Evolutionary conservation across 192 early-diverging fungal genomes (phyloP).

Genomic region (Podila clonocystis): DNA sequence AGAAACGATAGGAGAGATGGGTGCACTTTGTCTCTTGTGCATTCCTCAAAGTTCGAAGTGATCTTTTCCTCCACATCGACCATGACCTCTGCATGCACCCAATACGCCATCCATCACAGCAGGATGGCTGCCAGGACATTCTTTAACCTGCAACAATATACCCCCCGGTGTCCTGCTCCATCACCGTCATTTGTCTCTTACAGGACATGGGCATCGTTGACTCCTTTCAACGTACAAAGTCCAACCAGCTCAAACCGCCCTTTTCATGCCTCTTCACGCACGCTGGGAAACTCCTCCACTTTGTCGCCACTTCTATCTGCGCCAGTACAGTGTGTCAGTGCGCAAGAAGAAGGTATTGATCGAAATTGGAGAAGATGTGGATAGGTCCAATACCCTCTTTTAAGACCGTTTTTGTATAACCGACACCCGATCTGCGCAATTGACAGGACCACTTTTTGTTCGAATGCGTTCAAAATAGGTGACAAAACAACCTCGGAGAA

Average conservation of each 20-base stretch:
- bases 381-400: neutral
- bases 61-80: too few relatives aligned
- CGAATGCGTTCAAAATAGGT: neutral
- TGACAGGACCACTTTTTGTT: neutral
- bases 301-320: too few relatives aligned
- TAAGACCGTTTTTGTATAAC: neutral
- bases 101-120: neutral
- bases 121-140: neutral
- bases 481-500: slow-evolving; percentile 41
- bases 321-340: too few relatives aligned
- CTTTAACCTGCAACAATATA: neutral
- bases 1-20: too few relatives aligned
- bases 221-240: neutral
- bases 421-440: neutral
- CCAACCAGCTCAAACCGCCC: too few relatives aligned
- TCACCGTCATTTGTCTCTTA: neutral
- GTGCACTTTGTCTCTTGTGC: too few relatives aligned
- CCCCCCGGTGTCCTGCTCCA: neutral
- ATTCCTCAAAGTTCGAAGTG: too few relatives aligned
- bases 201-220: neutral
- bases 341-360: neutral
- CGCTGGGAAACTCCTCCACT: too few relatives aligned
- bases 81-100: too few relatives aligned
- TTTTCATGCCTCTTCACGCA: too few relatives aligned
- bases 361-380: neutral